A percentile compares a stretch with the other conserved stretches of the same genome.
These are phyloP conservation scores for Astrothelium subdiscretum DNA, from an alignment of 495 filamentous ascomycete genomes.

Conservation along the genomic window DNA sequence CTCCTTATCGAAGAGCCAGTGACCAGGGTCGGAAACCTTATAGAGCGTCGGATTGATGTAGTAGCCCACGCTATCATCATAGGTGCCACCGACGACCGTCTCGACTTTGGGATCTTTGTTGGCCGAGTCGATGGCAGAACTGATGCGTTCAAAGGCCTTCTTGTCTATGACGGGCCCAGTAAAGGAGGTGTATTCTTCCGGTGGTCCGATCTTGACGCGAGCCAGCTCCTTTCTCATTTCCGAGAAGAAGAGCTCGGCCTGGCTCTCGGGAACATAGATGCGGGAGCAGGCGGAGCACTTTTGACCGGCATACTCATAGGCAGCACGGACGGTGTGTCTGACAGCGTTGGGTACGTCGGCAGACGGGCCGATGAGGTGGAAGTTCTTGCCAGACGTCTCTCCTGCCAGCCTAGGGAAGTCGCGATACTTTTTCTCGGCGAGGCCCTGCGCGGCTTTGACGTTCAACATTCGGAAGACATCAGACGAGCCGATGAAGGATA, in stretches of 20 bases:
- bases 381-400: conserved; percentile 89
- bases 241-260: conserved; percentile 41
- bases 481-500: conserved; percentile 76
- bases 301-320: conserved; percentile 85
- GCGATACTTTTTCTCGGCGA: conserved; percentile 55
- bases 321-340: conserved; percentile 69
- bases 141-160: conserved; percentile 59
- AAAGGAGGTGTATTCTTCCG: conserved; percentile 57
- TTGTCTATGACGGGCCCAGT: conserved; percentile 71
- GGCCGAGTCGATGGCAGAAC: conserved; percentile 51
- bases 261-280: conserved; percentile 54
- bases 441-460: conserved; percentile 54
- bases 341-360: conserved; percentile 69
- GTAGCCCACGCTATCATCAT: conserved; percentile 57
- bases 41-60: conserved; percentile 68
- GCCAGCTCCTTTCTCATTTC: conserved; percentile 1
- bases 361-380: conserved; percentile 65
- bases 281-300: conserved; percentile 80
- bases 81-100: conserved; percentile 54
- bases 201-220: conserved; percentile 51
- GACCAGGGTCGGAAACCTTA: conserved; percentile 44
- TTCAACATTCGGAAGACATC: conserved; percentile 69
- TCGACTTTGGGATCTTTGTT: conserved; percentile 54
- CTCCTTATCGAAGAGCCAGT: conserved; percentile 58
- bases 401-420: conserved; percentile 73